These are phyloP conservation scores for Ogataea populi-albae DNA, from an alignment of 805 yeast genomes.

Conservation along the genomic window DNA sequence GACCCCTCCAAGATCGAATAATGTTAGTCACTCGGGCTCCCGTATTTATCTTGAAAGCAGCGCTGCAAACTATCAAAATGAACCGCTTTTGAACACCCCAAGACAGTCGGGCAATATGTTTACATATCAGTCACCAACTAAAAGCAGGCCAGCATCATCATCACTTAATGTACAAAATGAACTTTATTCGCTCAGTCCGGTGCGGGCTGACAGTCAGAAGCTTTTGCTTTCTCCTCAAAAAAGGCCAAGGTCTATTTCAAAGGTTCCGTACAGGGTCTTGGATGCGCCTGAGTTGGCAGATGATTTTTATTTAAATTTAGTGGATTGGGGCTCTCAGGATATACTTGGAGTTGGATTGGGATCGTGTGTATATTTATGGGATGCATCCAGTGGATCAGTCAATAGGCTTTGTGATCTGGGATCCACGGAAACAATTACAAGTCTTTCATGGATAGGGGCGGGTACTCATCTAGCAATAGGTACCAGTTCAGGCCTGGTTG, in stretches of 20 bases:
- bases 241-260: constrained; percentile 71
- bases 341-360: constrained; percentile 88
- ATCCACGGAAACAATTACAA: constrained; percentile 65
- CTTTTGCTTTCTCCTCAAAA: constrained; percentile 79
- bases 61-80: constrained; percentile 15
- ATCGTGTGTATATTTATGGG: constrained; percentile 85
- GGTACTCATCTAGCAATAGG: constrained; percentile 96
- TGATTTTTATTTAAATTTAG: constrained; percentile 86
- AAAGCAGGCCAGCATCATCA: constrained; percentile 58
- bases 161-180: constrained; percentile 64
- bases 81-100: constrained; percentile 29
- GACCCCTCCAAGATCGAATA: constrained; percentile 29
- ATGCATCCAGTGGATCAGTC: constrained; percentile 81
- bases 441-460: constrained; percentile 89
- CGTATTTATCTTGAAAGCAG: constrained; percentile 14
- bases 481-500: constrained; percentile 80
- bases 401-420: constrained; percentile 74
- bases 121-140: constrained; percentile 71
- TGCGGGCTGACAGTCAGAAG: constrained; percentile 81
- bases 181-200: constrained; percentile 79
- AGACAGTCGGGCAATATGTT: constrained; percentile 54
- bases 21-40: constrained; percentile 17
- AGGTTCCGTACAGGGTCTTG: constrained; percentile 86
- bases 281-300: constrained; percentile 96
- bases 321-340: constrained; percentile 95